These are phyloP conservation scores for Senna tora DNA, from an alignment of 306 rosid genomes.

Conservation along the genomic window DNA sequence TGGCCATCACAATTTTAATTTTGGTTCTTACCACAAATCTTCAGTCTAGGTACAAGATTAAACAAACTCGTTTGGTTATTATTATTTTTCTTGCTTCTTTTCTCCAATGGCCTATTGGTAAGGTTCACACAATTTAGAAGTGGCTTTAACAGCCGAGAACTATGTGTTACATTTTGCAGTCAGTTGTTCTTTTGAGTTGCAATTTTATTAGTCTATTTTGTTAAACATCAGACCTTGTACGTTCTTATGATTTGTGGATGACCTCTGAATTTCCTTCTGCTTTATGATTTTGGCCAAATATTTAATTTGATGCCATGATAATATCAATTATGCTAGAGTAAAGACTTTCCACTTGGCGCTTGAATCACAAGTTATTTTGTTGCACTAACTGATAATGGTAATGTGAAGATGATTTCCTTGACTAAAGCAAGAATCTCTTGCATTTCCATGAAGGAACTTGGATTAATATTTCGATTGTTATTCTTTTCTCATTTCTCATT, in stretches of 20 bases:
- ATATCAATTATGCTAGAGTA: neutral
- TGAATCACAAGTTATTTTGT: conserved; percentile 22
- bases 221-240: conserved; percentile 1
- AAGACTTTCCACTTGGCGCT: neutral
- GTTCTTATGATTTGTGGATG: neutral
- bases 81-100: neutral
- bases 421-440: conserved; percentile 14
- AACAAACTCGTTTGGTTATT: neutral
- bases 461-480: conserved; percentile 8
- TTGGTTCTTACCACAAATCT: neutral
- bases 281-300: neutral
- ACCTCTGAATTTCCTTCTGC: neutral
- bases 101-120: conserved; percentile 2
- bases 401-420: conserved; percentile 10
- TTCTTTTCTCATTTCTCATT: neutral
- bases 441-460: neutral
- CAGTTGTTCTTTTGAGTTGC: neutral
- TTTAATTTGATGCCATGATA: neutral
- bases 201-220: conserved; percentile 4
- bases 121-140: neutral
- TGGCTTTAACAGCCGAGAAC: neutral
- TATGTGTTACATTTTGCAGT: neutral
- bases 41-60: neutral
- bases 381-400: conserved; percentile 8
- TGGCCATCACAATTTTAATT: neutral